phyloP scores from a whole-genome alignment of 2,329 filamentous ascomycete genomes.

The Talaromyces piceae region DNA sequence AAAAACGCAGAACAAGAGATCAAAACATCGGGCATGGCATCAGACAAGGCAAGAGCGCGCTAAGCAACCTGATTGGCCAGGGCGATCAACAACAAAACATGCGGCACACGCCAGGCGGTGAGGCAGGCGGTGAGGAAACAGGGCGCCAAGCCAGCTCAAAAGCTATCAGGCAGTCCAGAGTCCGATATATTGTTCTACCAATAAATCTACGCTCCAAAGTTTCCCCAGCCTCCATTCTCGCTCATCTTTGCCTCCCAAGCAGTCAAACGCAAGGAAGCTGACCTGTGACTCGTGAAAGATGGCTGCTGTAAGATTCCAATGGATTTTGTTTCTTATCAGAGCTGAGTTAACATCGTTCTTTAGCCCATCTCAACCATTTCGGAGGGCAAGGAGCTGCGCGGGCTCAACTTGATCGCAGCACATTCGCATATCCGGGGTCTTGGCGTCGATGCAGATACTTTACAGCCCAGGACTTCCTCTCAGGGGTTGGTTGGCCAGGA shows the following conservation, averaged over 20 bases:
- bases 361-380: conserved; percentile 73
- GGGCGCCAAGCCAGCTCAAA: neutral
- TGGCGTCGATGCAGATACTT: conserved; percentile 82
- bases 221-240: neutral
- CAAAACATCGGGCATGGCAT: too few species aligned
- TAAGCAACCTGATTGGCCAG: neutral
- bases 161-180: neutral
- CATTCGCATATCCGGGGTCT: conserved; percentile 97
- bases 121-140: conserved; percentile 6
- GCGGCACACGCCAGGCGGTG: conserved; percentile 1
- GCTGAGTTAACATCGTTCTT: neutral
- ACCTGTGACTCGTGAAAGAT: conserved; percentile 1
- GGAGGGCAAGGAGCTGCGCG: conserved; percentile 91
- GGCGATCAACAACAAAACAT: neutral
- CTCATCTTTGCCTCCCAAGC: neutral
- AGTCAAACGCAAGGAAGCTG: neutral
- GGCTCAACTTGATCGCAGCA: conserved; percentile 93
- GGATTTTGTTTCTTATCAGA: neutral
- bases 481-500: conserved; percentile 95
- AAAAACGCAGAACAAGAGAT: neutral
- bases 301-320: conserved; percentile 10
- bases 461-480: conserved; percentile 76
- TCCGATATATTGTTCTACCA: too few species aligned
- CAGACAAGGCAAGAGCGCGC: neutral
- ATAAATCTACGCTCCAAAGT: neutral